Conservation (phyloP, 2,329 filamentous ascomycete genomes). For the Coniochaeta prunicola region DNA sequence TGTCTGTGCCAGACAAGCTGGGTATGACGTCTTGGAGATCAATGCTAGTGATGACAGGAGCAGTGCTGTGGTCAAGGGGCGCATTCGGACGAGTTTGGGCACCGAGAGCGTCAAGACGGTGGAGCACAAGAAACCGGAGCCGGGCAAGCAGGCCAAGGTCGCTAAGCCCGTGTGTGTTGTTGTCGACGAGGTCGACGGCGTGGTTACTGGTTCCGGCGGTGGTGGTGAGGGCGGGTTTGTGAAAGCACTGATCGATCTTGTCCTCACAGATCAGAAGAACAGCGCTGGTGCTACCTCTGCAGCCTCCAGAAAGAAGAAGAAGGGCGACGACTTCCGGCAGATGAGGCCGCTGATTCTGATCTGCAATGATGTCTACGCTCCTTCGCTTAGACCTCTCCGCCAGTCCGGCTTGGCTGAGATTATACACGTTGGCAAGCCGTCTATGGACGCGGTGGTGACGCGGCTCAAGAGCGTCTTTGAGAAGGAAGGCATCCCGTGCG, state of each 20-base stretch:
- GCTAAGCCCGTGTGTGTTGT: constrained; percentile 88
- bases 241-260: constrained; percentile 86
- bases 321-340: constrained; percentile 79
- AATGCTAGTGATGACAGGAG: constrained; percentile 96
- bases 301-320: constrained; percentile 45
- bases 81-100: constrained; percentile 84
- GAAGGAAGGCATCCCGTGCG: constrained; percentile 80
- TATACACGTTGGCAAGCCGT: constrained; percentile 83
- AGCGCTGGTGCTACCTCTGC: constrained; percentile 23
- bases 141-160: constrained; percentile 55
- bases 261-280: constrained; percentile 82
- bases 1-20: constrained; percentile 89
- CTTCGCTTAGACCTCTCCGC: constrained; percentile 78
- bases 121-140: constrained; percentile 46
- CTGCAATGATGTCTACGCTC: constrained; percentile 95
- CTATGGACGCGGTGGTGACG: constrained; percentile 74
- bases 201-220: constrained; percentile 69
- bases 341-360: constrained; percentile 87
- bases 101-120: constrained; percentile 88
- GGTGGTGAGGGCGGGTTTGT: constrained; percentile 91
- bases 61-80: constrained; percentile 78
- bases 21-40: constrained; percentile 94
- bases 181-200: constrained; percentile 94
- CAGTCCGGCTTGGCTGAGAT: constrained; percentile 81
- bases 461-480: constrained; percentile 80